Evolutionary conservation across 495 filamentous ascomycete genomes (phyloP).

Genomic region (Xylaria scruposa): DNA sequence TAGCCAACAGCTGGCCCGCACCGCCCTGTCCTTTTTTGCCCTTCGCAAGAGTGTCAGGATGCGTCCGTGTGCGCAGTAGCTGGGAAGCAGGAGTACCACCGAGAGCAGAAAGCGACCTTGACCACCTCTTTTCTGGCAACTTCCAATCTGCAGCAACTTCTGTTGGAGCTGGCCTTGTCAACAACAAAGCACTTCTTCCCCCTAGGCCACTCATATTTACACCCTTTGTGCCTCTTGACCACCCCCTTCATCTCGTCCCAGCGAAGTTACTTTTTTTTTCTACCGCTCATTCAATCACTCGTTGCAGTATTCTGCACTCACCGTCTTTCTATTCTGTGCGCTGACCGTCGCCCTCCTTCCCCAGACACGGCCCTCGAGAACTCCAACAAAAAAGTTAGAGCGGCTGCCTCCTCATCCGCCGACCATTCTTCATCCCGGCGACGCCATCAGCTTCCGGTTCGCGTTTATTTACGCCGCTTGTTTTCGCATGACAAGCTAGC

Average conservation of each 20-base stretch:
- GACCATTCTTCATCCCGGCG: conserved; percentile 18
- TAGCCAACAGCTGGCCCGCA: conserved; percentile 45
- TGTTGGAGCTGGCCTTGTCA: conserved; percentile 41
- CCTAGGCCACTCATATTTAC: conserved; percentile 37
- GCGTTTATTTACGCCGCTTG: conserved; percentile 29
- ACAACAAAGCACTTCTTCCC: conserved; percentile 40
- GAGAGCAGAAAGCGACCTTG: conserved; percentile 37
- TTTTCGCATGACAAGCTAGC: conserved; percentile 34
- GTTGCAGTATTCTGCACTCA: conserved; percentile 33
- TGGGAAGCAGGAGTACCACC: conserved; percentile 24
- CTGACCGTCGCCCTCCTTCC: conserved; percentile 24
- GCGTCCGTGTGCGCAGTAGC: conserved; percentile 28
- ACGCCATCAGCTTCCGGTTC: conserved; percentile 6
- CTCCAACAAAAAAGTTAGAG: conserved; percentile 12
- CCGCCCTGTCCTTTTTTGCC: conserved; percentile 43
- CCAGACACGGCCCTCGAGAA: conserved; percentile 17
- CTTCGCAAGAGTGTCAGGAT: conserved; percentile 26
- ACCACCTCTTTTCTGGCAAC: conserved; percentile 39
- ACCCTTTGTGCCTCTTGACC: conserved; percentile 27
- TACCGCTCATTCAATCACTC: conserved; percentile 38
- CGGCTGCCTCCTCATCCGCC: conserved; percentile 5
- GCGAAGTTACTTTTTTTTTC: conserved; percentile 38
- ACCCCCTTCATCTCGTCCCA: conserved; percentile 40
- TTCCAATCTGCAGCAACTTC: conserved; percentile 36
- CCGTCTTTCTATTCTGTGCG: conserved; percentile 25